phyloP scores from a whole-genome alignment of 163 green algal genomes.

The Picocystis sp. region DNA sequence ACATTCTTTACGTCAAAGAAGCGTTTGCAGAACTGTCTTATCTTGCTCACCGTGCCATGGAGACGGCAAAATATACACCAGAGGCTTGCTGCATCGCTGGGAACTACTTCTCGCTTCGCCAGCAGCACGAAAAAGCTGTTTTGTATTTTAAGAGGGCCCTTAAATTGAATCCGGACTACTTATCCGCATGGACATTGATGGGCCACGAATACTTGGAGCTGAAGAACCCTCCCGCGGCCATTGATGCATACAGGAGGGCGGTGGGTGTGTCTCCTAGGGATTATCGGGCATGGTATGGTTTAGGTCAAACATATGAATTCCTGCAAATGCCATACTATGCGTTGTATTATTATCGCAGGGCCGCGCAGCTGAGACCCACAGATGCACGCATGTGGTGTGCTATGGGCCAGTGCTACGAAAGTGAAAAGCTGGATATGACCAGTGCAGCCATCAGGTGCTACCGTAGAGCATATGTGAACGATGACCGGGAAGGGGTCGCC shows the following conservation, averaged over 20 bases:
- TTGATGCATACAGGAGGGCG: slow-evolving; percentile 57
- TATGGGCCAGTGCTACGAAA: slow-evolving; percentile 66
- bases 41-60: slow-evolving; percentile 51
- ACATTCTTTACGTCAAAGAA: slow-evolving; percentile 91
- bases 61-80: slow-evolving; percentile 68
- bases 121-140: slow-evolving; percentile 58
- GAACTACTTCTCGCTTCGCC: slow-evolving; percentile 90
- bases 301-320: slow-evolving; percentile 96
- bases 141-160: slow-evolving; percentile 80
- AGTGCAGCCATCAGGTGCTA: slow-evolving; percentile 63
- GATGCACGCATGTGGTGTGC: slow-evolving; percentile 42
- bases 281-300: slow-evolving; percentile 85
- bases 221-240: slow-evolving; percentile 84
- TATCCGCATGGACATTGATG: slow-evolving; percentile 74
- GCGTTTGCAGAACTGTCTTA: slow-evolving; percentile 43
- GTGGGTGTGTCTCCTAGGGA: slow-evolving; percentile 69
- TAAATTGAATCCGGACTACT: slow-evolving; percentile 43
- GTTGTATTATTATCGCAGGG: slow-evolving; percentile 81
- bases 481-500: slow-evolving; percentile 46
- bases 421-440: slow-evolving; percentile 36
- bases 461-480: slow-evolving; percentile 42
- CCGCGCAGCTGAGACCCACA: slow-evolving; percentile 12
- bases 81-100: slow-evolving; percentile 88
- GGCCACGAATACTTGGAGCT: slow-evolving; percentile 95
- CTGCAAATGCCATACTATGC: slow-evolving; percentile 88